Evolutionary conservation across 2,329 filamentous ascomycete genomes (phyloP), one percentile per base, ranked within the genome.

Genomic region (Aspergillus clavatus): DNA sequence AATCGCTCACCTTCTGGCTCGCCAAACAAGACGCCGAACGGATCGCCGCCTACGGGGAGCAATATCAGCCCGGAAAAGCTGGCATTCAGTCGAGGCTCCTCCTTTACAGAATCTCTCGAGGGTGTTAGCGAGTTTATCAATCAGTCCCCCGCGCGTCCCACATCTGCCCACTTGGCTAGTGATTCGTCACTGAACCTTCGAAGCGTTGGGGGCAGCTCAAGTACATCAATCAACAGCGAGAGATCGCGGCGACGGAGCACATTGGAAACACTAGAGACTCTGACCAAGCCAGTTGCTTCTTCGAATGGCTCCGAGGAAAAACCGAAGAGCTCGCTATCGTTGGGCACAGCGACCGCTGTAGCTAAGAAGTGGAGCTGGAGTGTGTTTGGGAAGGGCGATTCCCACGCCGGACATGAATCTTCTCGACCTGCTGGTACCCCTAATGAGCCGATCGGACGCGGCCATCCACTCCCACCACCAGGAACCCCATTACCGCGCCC

Each of bases 391-490:
- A 72, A 67, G 54, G 58, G 55, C 23, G 66, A 73, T n/a, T 50
- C 58, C 27, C 70, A 61, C 26, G 62, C 61, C 3, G 67, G 71
- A 10, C 67, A 65, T 11, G 73, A 75, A 21, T 64, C 62, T 4
- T 61, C 64, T 38, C 55, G 61, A 27, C 54, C 61, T 47, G 62
- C 68, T 6, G 66, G 63, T 37, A 80, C 49, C 65, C 81, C 68
- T 53, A 78, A 69, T 52, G 80, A 87, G 56, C 89, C 89, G 2
- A 89, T 94, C 72, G 89, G 89, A 1, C 79, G 89, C 29, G 89
- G 89, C 0, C 84, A 86, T 55, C 89, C 89, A 1, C 72, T 95
- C 14, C 89, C 88, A 38, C 88, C 89, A 7, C 87, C 86, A 2
- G 89, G 89, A 2, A 83, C 79, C 36, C 89, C 89, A 3, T 74